Evolutionary conservation across 2,329 filamentous ascomycete genomes (phyloP).

Genomic region (Penicillium rolfsii): DNA sequence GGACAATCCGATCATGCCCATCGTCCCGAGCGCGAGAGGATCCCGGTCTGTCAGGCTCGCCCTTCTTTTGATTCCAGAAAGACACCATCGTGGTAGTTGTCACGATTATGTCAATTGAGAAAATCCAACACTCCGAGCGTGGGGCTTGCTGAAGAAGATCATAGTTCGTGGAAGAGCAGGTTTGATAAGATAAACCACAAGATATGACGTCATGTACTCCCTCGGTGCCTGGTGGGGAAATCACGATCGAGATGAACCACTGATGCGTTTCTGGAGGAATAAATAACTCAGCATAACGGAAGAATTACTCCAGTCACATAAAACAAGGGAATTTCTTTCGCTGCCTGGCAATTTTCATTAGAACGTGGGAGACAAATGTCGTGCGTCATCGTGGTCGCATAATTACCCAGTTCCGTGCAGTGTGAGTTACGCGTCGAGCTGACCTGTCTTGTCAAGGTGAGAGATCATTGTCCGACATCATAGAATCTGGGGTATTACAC

Average conservation of each 20-base stretch:
- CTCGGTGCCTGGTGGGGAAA: neutral
- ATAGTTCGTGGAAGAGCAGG: slow-evolving; percentile 2
- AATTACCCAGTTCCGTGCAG: too few species aligned
- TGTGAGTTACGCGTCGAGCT: too few species aligned
- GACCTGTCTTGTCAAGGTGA: too few species aligned
- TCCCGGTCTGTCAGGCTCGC: slow-evolving; percentile 10
- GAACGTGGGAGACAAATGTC: too few species aligned
- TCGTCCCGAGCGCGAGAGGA: neutral
- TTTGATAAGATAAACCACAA: slow-evolving; percentile 7
- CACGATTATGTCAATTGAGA: neutral
- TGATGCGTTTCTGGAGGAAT: neutral
- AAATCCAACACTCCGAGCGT: neutral
- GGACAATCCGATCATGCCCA: slow-evolving; percentile 10
- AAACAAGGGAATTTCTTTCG: too few species aligned
- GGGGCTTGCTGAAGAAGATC: neutral
- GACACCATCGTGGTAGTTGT: slow-evolving; percentile 16
- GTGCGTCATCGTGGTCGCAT: too few species aligned
- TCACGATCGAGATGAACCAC: neutral
- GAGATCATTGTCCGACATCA: too few species aligned
- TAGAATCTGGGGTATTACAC: too few species aligned
- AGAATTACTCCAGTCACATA: neutral
- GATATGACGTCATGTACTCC: slow-evolving; percentile 13
- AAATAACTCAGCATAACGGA: neutral
- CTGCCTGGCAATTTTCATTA: too few species aligned
- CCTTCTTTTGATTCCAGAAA: slow-evolving; percentile 18